phyloP scores from a whole-genome alignment of 1,284 basidiomycete genomes.

The Ustilago xerochloae region DNA sequence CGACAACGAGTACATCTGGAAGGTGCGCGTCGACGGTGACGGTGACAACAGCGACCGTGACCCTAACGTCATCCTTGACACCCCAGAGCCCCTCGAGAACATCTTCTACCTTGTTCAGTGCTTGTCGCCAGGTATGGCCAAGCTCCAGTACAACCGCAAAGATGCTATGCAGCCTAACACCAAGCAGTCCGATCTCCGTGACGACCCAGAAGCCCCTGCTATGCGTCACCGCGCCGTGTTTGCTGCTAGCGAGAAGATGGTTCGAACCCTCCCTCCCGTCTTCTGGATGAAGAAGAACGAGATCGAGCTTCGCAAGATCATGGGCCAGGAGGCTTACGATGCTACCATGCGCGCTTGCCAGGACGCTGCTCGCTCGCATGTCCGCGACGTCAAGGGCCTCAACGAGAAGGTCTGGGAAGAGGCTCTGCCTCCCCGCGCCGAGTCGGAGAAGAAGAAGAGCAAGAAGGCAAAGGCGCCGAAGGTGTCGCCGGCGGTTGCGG shows the following conservation, averaged over 20 bases:
- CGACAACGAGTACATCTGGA: slow-evolving; percentile 60
- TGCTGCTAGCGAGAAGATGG: slow-evolving; percentile 58
- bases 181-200: slow-evolving; percentile 56
- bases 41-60: slow-evolving; percentile 53
- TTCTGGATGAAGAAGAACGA: slow-evolving; percentile 65
- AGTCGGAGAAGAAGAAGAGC: slow-evolving; percentile 49
- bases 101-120: slow-evolving; percentile 63
- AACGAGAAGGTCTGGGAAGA: slow-evolving; percentile 65
- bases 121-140: slow-evolving; percentile 59
- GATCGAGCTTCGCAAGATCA: slow-evolving; percentile 58
- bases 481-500: slow-evolving; percentile 39
- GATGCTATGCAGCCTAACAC: slow-evolving; percentile 63
- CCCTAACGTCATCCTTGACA: slow-evolving; percentile 61
- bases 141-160: slow-evolving; percentile 57
- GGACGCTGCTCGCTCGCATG: slow-evolving; percentile 45
- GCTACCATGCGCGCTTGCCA: slow-evolving; percentile 54
- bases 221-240: slow-evolving; percentile 61
- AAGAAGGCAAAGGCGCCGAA: slow-evolving; percentile 51
- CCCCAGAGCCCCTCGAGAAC: slow-evolving; percentile 61
- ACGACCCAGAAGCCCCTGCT: slow-evolving; percentile 57
- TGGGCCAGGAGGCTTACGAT: slow-evolving; percentile 57
- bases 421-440: slow-evolving; percentile 44
- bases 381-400: slow-evolving; percentile 60
- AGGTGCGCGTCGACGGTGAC: slow-evolving; percentile 60
- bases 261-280: slow-evolving; percentile 57